Conservation (phyloP, 768 basidiomycete genomes). For the Lentinus tigrinus region DNA sequence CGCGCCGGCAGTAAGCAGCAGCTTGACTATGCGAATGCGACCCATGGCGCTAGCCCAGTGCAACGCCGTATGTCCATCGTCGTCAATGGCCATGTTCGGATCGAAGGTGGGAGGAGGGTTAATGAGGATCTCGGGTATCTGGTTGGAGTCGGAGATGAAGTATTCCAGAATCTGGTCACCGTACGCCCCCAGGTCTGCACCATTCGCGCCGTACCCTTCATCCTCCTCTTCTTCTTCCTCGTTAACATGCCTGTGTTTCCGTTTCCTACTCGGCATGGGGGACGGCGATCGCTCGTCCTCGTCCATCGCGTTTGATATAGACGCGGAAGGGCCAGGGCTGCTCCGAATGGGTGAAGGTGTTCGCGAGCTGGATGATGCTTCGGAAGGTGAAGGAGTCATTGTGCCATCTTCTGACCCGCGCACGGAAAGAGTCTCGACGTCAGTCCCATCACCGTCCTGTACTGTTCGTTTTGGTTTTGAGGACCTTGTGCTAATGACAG, state of each 20-base stretch:
- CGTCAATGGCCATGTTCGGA: constrained; percentile 94
- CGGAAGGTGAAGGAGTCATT: constrained; percentile 87
- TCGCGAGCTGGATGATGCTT: constrained; percentile 82
- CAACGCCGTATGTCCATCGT: constrained; percentile 94
- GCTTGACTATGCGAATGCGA: constrained; percentile 91
- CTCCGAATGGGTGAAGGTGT: constrained; percentile 87
- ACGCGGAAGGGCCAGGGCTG: constrained; percentile 47
- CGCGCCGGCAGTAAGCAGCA: constrained; percentile 89
- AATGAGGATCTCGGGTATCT: constrained; percentile 84
- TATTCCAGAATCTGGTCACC: constrained; percentile 97
- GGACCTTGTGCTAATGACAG: constrained; percentile 54
- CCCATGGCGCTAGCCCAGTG: constrained; percentile 99
- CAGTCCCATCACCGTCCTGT: constrained; percentile 54
- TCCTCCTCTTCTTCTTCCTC: constrained; percentile 46
- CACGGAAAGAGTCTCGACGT: constrained; percentile 61
- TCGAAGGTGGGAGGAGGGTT: constrained; percentile 90
- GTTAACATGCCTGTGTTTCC: constrained; percentile 45
- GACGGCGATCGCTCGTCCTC: constrained; percentile 37
- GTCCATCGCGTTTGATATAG: constrained; percentile 40
- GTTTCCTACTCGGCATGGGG: constrained; percentile 42
- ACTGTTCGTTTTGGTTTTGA: constrained; percentile 58
- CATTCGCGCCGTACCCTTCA: constrained; percentile 43
- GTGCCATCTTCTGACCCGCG: constrained; percentile 84
- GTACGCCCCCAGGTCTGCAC: constrained; percentile 59
- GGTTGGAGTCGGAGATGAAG: constrained; percentile 95